phyloP scores from a whole-genome alignment of 768 basidiomycete genomes.

The Agaricus subrufescens region DNA sequence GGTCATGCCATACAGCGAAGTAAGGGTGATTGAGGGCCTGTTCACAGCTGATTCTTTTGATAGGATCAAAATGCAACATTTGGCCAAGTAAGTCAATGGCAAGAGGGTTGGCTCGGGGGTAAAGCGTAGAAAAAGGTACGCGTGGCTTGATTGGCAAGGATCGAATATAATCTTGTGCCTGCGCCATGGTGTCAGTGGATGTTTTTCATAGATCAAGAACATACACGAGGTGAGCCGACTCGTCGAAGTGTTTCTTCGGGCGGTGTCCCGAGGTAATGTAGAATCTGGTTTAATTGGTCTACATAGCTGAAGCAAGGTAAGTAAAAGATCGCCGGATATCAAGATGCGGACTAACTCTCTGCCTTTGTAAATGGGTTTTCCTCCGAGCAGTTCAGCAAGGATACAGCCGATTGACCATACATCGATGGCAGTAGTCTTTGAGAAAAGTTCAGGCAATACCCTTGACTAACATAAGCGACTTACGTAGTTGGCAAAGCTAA shows the following conservation, averaged over 20 bases:
- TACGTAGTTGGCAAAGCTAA: slow-evolving; percentile 93
- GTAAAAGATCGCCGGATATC: background rate
- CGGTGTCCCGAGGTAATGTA: slow-evolving; percentile 97
- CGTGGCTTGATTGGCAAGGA: slow-evolving; percentile 96
- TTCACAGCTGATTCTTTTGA: slow-evolving; percentile 93
- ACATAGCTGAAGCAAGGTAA: slow-evolving; percentile 64
- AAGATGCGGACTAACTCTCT: slow-evolving; percentile 63
- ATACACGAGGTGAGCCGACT: slow-evolving; percentile 89
- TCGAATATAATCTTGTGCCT: slow-evolving; percentile 98
- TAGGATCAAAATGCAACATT: slow-evolving; percentile 94
- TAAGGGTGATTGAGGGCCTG: slow-evolving; percentile 95
- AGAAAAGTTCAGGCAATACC: slow-evolving; percentile 13
- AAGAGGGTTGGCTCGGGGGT: slow-evolving; percentile 90
- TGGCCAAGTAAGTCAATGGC: slow-evolving; percentile 91
- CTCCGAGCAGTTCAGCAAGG: slow-evolving; percentile 85
- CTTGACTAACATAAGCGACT: slow-evolving; percentile 22
- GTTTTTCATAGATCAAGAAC: slow-evolving; percentile 18
- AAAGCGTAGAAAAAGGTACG: slow-evolving; percentile 86
- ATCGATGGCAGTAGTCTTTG: slow-evolving; percentile 83
- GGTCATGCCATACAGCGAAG: slow-evolving; percentile 96
- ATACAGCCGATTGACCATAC: slow-evolving; percentile 98
- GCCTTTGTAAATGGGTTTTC: slow-evolving; percentile 96
- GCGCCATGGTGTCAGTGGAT: slow-evolving; percentile 7
- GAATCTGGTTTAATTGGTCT: slow-evolving; percentile 96
- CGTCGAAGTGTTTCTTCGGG: slow-evolving; percentile 94